Evolutionary conservation across 139 green algal species (phyloP).

Genomic region (Dunaliella primolecta): DNA sequence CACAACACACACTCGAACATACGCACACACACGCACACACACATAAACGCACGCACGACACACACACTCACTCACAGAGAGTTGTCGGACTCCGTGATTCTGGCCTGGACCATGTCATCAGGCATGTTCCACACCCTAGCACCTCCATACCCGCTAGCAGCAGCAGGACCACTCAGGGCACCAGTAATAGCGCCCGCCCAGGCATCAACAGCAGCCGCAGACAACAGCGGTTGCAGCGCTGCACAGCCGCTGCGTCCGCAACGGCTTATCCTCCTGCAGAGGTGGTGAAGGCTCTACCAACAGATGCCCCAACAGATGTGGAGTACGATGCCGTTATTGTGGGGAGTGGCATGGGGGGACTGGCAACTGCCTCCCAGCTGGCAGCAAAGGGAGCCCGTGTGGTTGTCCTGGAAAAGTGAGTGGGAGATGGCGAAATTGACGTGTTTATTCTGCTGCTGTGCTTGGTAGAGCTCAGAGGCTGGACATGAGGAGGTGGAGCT

Average conservation of each 20-base stretch:
- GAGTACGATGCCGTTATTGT: slow-evolving; percentile 90
- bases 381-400: slow-evolving; percentile 76
- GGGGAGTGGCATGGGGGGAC: slow-evolving; percentile 87
- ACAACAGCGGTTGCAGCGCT: background rate
- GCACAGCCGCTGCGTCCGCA: background rate
- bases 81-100: too few relatives aligned
- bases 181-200: too few relatives aligned
- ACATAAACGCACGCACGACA: too few relatives aligned
- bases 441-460: background rate
- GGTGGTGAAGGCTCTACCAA: slow-evolving; percentile 13
- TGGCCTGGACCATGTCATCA: too few relatives aligned
- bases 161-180: too few relatives aligned
- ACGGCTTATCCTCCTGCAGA: slow-evolving; percentile 7
- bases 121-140: too few relatives aligned
- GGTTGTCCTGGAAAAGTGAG: slow-evolving; percentile 79
- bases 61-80: too few relatives aligned
- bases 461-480: too few relatives aligned
- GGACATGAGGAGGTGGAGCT: too few relatives aligned
- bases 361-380: slow-evolving; percentile 82
- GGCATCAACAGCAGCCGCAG: too few relatives aligned
- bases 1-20: background rate
- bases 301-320: slow-evolving; percentile 46
- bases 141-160: too few relatives aligned
- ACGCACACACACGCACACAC: background rate
- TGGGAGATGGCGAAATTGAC: background rate